phyloP scores from a whole-genome alignment of 139 green algal species.

The Tetraselmis striata region DNA sequence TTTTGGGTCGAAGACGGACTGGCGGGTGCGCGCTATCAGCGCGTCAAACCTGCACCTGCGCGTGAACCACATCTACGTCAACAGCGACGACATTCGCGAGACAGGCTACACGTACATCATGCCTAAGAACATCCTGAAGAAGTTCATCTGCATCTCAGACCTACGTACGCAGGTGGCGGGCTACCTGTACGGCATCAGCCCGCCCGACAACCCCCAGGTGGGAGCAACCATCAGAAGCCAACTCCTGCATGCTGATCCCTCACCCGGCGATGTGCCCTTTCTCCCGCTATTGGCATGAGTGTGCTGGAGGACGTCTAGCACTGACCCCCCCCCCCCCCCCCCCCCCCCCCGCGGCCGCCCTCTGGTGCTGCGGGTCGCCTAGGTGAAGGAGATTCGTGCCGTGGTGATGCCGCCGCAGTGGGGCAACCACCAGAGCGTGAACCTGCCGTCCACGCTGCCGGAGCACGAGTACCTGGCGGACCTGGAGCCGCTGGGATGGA shows the following conservation, averaged over 20 bases:
- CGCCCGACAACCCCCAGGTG: conserved; percentile 90
- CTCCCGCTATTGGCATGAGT: too few relatives aligned
- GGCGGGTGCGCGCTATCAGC: conserved; percentile 93
- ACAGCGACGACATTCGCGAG: conserved; percentile 91
- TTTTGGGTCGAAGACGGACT: conserved; percentile 96
- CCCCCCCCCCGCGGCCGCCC: background rate
- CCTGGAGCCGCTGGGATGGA: conserved; percentile 96
- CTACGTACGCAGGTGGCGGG: conserved; percentile 90
- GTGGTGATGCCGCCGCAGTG: conserved; percentile 96
- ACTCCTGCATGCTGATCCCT: too few relatives aligned
- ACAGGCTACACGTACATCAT: conserved; percentile 96
- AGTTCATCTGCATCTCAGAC: conserved; percentile 98
- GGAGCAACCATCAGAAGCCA: too few relatives aligned
- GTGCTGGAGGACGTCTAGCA: too few relatives aligned
- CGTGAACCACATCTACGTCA: conserved; percentile 99
- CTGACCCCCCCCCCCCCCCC: too few relatives aligned
- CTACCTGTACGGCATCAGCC: conserved; percentile 90
- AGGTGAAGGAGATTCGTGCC: conserved; percentile 93
- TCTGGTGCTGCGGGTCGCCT: conserved; percentile 4
- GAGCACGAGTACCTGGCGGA: conserved; percentile 95
- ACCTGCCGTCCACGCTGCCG: conserved; percentile 78
- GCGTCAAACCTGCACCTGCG: conserved; percentile 96
- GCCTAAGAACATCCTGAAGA: conserved; percentile 99
- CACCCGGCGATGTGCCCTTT: too few relatives aligned
- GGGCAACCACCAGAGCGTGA: conserved; percentile 90